Conservation (phyloP, 768 basidiomycete genomes). For the Xerocomellus dryophilus region DNA sequence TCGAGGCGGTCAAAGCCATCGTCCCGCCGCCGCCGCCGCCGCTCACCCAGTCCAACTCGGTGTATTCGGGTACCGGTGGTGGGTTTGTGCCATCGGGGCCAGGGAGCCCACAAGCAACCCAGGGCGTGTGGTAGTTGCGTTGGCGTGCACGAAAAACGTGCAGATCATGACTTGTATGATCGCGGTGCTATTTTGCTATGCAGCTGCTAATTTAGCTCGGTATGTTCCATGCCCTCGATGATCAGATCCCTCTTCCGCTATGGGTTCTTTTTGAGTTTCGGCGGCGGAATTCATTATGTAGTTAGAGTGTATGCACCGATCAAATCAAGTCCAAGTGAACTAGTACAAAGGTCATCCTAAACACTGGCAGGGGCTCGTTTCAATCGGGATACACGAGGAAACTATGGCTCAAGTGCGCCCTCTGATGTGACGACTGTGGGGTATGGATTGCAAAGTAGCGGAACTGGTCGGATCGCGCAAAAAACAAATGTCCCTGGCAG, state of each 20-base stretch:
- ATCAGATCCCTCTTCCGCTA: neutral
- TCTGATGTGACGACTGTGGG: neutral
- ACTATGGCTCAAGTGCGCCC: neutral
- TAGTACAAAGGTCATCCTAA: neutral
- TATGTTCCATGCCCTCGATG: neutral
- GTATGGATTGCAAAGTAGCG: neutral
- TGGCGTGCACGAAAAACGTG: neutral
- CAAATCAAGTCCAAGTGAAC: neutral
- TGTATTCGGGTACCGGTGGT: slow-evolving; percentile 28
- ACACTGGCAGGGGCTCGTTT: neutral
- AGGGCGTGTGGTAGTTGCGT: slow-evolving; percentile 27
- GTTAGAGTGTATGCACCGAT: neutral
- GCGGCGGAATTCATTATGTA: neutral
- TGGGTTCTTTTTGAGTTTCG: neutral
- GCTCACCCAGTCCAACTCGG: slow-evolving; percentile 31
- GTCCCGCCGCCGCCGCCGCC: slow-evolving; percentile 12
- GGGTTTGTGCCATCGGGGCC: slow-evolving; percentile 23
- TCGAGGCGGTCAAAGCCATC: slow-evolving; percentile 36
- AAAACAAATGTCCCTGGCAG: slow-evolving; percentile 34
- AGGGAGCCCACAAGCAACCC: slow-evolving; percentile 26
- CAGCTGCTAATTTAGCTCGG: neutral
- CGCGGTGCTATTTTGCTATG: neutral
- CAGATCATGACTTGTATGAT: neutral
- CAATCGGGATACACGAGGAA: neutral
- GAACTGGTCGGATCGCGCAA: neutral